Evolutionary conservation across 2,329 filamentous ascomycete genomes (phyloP), one percentile per base, ranked within the genome.

Genomic region (Pseudogymnoascus destructans): DNA sequence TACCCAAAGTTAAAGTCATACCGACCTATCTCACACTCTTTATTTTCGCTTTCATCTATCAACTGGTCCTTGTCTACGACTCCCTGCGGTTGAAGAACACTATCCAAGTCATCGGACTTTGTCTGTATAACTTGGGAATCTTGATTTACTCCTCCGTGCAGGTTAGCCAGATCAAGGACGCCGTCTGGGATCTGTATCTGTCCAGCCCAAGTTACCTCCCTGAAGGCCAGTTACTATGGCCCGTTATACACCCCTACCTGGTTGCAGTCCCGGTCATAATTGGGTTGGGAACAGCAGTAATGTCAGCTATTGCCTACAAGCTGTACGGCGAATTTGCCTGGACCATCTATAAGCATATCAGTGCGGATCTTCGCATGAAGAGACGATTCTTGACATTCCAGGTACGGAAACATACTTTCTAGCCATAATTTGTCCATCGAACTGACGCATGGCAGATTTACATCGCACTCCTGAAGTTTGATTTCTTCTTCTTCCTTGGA

Each of bases 401-500:
- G 84, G 90, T 95, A 76, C 57, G 76, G 21, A 5, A 13, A 19
- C 67, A 11, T 52, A 57, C 17, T 25, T 38, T 1, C 4, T 23
- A 13, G 2, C 36, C 25, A 8, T 19, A 5, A 9, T 38, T 4
- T 21, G 4, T 21, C 3, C 4, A 23, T n/a, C 11, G 46, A 35
- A 67, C 30, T 25, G n/a, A 9, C 8, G 32, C 13, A 17, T 57
- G n/a, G 4, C 62, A 95, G 91, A 91, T 98, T 71, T 98, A 96
- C 73, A 96, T 98, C 68, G 89, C 93, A 35, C 80, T 98, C 9
- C 80, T 98, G 64, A 98, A 98, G 73, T 98, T 98, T 71, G 93
- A 98, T 74, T 97, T 98, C 74, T 98, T 98, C 82, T 97, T 98
- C 78, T 98, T 98, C 79, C 82, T 98, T 56, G 93, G 92, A 58